Evolutionary conservation across 2,329 filamentous ascomycete genomes (phyloP).

Genomic region (Scolecobasidium constrictum): DNA sequence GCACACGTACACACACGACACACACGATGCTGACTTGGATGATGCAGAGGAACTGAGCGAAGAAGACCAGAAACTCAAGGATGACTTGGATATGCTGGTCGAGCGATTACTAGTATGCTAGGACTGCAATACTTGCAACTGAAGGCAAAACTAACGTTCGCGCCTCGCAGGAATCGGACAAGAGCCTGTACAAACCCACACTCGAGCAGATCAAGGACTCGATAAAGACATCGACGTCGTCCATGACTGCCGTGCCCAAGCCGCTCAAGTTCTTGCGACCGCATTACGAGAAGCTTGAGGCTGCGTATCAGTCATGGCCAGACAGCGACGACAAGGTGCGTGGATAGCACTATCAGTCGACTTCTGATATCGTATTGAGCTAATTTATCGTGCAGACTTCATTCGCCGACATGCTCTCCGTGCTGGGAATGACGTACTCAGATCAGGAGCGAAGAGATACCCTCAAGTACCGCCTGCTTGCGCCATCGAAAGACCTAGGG

Average conservation of each 20-base stretch:
- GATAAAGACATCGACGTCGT: conserved; percentile 98
- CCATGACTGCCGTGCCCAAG: conserved; percentile 98
- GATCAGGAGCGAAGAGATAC: conserved; percentile 95
- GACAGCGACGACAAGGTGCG: conserved; percentile 71
- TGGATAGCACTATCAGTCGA: background rate
- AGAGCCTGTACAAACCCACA: conserved; percentile 78
- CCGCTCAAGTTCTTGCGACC: conserved; percentile 95
- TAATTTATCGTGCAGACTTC: conserved; percentile 39
- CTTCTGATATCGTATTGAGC: background rate
- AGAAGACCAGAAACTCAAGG: conserved; percentile 97
- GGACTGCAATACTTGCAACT: too few relatives aligned
- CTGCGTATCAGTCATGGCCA: conserved; percentile 83
- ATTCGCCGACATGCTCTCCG: conserved; percentile 88
- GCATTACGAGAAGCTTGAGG: conserved; percentile 83
- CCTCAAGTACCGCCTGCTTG: conserved; percentile 84
- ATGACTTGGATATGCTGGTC: conserved; percentile 93
- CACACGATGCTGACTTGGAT: conserved; percentile 20
- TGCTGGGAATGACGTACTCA: conserved; percentile 97
- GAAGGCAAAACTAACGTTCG: conserved; percentile 17
- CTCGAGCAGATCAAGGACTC: conserved; percentile 95
- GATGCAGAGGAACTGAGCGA: conserved; percentile 81
- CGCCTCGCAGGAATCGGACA: conserved; percentile 62
- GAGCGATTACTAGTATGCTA: conserved; percentile 71
- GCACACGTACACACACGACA: background rate
- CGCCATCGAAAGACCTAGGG: conserved; percentile 81